Evolutionary conservation across 305 asterid species (phyloP).

Genomic region (Fraxinus albicans): DNA sequence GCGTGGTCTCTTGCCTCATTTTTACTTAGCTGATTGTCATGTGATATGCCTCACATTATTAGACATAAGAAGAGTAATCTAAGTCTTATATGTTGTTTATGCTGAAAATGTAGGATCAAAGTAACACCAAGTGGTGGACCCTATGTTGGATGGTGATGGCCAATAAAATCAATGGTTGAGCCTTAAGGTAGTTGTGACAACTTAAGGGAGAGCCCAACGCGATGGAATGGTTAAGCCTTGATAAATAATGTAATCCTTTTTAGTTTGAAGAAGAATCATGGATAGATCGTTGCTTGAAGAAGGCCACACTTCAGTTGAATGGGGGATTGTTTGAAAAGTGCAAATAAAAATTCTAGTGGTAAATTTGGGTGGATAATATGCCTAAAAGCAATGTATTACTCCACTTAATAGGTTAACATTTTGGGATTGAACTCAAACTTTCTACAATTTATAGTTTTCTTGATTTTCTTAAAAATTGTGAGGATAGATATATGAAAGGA

Average conservation of each 20-base stretch:
- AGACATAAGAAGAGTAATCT: not conserved
- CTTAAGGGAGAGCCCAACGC: not conserved
- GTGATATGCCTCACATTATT: not conserved
- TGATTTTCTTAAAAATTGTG: too few relatives aligned
- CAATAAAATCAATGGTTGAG: not conserved
- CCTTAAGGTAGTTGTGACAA: not conserved
- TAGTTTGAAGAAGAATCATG: not conserved
- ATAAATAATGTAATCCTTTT: not conserved
- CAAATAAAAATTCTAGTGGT: not conserved
- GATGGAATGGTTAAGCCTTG: not conserved
- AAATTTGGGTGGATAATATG: not conserved
- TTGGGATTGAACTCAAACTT: not conserved
- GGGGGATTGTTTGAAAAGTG: too few relatives aligned
- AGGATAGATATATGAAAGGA: too few relatives aligned
- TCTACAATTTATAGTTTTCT: not conserved
- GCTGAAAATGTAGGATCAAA: not conserved
- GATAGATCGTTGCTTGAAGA: not conserved
- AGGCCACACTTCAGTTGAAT: too few relatives aligned
- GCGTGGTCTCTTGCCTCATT: not conserved
- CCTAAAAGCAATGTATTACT: not conserved
- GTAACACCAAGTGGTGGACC: not conserved
- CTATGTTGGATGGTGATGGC: not conserved
- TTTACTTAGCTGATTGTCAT: not conserved
- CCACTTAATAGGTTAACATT: not conserved
- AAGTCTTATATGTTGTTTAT: not conserved